Evolutionary conservation across 495 filamentous ascomycete genomes (phyloP).

Genomic region (Penicillium canariense): DNA sequence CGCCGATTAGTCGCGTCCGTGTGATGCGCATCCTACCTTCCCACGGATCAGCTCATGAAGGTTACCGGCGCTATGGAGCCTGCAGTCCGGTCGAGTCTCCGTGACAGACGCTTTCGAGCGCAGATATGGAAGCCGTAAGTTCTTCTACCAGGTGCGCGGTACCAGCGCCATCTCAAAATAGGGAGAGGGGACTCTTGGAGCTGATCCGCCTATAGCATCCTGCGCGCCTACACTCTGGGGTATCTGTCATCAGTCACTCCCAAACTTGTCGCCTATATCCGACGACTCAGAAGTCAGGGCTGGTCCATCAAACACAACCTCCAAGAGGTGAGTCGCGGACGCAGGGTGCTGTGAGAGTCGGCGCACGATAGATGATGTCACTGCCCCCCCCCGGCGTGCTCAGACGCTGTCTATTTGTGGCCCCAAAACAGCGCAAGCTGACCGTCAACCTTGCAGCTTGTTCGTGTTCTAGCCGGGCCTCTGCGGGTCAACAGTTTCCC

Average conservation of each 20-base stretch:
- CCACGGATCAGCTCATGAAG: constrained; percentile 26
- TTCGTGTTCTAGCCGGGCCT: constrained; percentile 34
- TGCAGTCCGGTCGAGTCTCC: constrained; percentile 23
- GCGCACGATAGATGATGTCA: constrained; percentile 8
- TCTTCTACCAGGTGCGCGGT: constrained; percentile 16
- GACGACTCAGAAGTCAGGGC: constrained; percentile 46
- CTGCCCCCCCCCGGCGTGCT: background rate
- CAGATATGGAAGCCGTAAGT: constrained; percentile 31
- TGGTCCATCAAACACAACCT: constrained; percentile 38
- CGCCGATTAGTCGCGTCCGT: background rate
- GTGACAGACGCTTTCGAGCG: constrained; percentile 21
- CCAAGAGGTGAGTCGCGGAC: constrained; percentile 35
- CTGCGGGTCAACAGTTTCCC: constrained; percentile 61
- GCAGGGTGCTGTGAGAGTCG: background rate
- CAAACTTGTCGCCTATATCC: constrained; percentile 57
- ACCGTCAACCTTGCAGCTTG: constrained; percentile 28
- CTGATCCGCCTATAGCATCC: constrained; percentile 46
- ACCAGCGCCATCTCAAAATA: background rate
- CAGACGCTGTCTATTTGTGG: background rate
- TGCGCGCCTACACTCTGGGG: constrained; percentile 72
- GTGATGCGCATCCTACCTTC: constrained; percentile 21
- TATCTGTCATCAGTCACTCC: constrained; percentile 71
- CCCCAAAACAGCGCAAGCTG: constrained; percentile 2
- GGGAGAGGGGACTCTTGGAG: background rate
- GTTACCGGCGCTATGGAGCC: constrained; percentile 32